Evolutionary conservation across 768 basidiomycete species (phyloP), one percentile per base, ranked within the genome.

Genomic region (Pleurotus tuber-regium): DNA sequence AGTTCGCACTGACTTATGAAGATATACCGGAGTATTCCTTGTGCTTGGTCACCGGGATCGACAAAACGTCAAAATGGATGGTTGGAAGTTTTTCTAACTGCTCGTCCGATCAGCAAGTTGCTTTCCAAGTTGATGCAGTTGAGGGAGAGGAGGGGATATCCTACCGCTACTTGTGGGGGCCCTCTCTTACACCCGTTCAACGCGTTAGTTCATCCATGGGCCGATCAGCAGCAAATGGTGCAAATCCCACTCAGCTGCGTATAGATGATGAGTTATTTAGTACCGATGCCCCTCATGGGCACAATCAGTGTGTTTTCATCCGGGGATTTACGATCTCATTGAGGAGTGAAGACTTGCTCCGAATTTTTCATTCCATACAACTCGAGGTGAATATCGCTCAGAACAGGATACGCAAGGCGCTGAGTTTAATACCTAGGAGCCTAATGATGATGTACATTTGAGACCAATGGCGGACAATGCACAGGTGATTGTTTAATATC

Each of bases 241-340:
- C 11, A 21, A 35, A 36, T 10, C 31, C 31, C 21, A 24, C 14
- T 2, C 11, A 31, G 16, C 23, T 41, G 18, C 16, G 7, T 4
- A 8, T 16, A 19, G 18, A 28, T 35, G 31, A 21, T 5, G 28
- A 14, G 1, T 8, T 33, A 26, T 19, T 40, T 1, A 10, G 11
- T 33, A 2, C 19, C 8, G 29, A 42, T 29, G 24, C 21, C 4
- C 38, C 36, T 11, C 41, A 41, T 2, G 48, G 39, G 1, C 50
- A 53, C 19, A 61, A 61, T 31, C 60, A 61, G 42, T 54, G 56
- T 36, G 46, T 57, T 18, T 61, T 61, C 30, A 51, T 60, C 10
- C 54, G 43, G 16, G 54, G 54, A 16, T 51, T 51, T 24, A 53
- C 33, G 16, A 24, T 53, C 4, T 4, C 46, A 23, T 23, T 41